phyloP scores from a whole-genome alignment of 1,284 basidiomycete genomes.

The Austroboletus rostrupii region DNA sequence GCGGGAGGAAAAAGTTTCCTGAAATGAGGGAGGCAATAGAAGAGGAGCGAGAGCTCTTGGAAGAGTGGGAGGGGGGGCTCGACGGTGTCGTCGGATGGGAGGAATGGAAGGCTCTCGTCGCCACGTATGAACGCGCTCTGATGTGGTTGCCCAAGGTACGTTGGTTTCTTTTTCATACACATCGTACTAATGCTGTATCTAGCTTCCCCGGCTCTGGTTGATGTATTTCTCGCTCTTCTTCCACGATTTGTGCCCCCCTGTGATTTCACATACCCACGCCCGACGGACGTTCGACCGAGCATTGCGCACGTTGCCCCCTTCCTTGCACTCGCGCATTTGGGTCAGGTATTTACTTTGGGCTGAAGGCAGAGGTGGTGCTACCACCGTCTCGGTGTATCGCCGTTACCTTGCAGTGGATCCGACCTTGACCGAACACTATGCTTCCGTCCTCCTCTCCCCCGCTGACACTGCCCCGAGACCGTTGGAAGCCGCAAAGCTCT shows the following conservation, averaged over 20 bases:
- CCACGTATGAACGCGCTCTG: conserved; percentile 87
- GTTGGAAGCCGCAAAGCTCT: conserved; percentile 89
- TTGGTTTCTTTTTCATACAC: not conserved
- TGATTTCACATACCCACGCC: conserved; percentile 85
- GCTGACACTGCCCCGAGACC: conserved; percentile 70
- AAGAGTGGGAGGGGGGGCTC: conserved; percentile 81
- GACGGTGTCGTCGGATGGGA: conserved; percentile 89
- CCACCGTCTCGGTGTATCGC: conserved; percentile 85
- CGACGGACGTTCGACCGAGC: conserved; percentile 94
- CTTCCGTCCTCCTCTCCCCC: conserved; percentile 69
- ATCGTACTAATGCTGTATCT: conserved; percentile 9
- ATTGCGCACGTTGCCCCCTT: conserved; percentile 88
- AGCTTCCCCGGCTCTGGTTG: conserved; percentile 94
- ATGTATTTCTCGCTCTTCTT: conserved; percentile 89
- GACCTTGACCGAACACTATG: conserved; percentile 82
- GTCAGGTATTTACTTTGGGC: conserved; percentile 94
- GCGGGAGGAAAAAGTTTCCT: conserved; percentile 83
- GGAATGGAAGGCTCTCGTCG: conserved; percentile 90
- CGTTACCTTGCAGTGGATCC: conserved; percentile 87
- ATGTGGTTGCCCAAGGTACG: conserved; percentile 90
- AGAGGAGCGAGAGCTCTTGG: conserved; percentile 73
- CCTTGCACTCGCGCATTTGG: conserved; percentile 94
- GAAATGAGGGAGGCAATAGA: conserved; percentile 87
- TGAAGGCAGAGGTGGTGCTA: conserved; percentile 79
- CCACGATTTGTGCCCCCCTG: conserved; percentile 86